Base-by-base conservation (phyloP, 1,284 basidiomycete genomes). In the Ustilago cynodontis region DNA sequence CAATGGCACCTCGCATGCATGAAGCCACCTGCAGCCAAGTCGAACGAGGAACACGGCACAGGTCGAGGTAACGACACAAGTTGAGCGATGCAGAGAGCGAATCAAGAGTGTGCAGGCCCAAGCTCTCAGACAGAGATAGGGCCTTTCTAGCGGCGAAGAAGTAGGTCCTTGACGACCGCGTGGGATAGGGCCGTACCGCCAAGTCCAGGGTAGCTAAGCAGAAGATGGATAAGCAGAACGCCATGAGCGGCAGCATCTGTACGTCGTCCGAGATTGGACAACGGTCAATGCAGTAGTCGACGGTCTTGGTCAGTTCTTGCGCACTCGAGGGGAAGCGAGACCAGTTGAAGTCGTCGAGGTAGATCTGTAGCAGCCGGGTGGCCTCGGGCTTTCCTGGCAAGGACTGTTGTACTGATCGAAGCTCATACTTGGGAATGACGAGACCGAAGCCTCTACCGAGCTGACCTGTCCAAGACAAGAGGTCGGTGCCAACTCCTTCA, bases 341-440 rank as follows among this genome's bases (percentile, higher is more conserved):
- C 71, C 71, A 74, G n/a, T 74, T 74, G 41, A 69, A 74, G 57
- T 74, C 71, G 11, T 74, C 71, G 24, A 74, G 59, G 18, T 62
- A 74, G 45, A 74, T 65, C 35, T 70, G 66, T 26, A 74, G 52
- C 0, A 74, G 63, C 2, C 63, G 59, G 22, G 62, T 51, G 9
- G 71, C 62, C 43, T 74, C 63, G 14, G 66, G 3, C 37, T 66
- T 69, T 59, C 71, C 70, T 8, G 71, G 71, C 18, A 74, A 50
- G 0, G 71, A 69, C 37, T 74, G 71, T 33, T 74, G 71, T 14
- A 74, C 71, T 7, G 71, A 74, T 16, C 71, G 62, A 7, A 74
- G 52, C 57, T 74, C 71, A 35, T 74, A 74, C 45, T 74, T 74
- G 51, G 71, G 71, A 28, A 74, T 66, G 52, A 74, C 71, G 14